Conservation (phyloP, 805 yeast genomes). For the Saccharomycopsis sp. region DNA sequence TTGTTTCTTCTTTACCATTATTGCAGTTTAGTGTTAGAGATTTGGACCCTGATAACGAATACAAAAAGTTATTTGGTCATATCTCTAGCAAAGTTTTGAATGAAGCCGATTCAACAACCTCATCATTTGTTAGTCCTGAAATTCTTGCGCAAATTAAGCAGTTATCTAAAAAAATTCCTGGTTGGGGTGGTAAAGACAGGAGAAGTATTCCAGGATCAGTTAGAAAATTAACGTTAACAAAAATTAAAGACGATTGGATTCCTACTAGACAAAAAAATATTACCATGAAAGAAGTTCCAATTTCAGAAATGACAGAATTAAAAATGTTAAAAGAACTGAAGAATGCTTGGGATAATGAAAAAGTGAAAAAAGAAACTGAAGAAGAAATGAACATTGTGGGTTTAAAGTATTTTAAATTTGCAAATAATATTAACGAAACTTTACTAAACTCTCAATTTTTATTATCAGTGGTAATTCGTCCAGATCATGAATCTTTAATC, state of each 20-base stretch:
- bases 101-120: slow-evolving; percentile 68
- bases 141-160: slow-evolving; percentile 51
- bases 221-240: slow-evolving; percentile 56
- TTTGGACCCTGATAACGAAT: slow-evolving; percentile 71
- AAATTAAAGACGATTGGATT: slow-evolving; percentile 71
- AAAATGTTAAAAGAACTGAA: slow-evolving; percentile 23
- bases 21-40: slow-evolving; percentile 39
- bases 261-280: slow-evolving; percentile 58
- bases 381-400: slow-evolving; percentile 33
- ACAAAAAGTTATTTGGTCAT: slow-evolving; percentile 59
- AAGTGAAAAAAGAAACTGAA: slow-evolving; percentile 29
- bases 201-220: slow-evolving; percentile 64
- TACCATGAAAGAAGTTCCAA: slow-evolving; percentile 38
- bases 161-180: slow-evolving; percentile 43
- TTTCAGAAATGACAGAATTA: slow-evolving; percentile 28
- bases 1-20: slow-evolving; percentile 29
- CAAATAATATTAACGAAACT: slow-evolving; percentile 27
- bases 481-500: slow-evolving; percentile 68
- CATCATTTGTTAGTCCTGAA: slow-evolving; percentile 60
- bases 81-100: slow-evolving; percentile 56
- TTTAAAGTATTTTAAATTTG: slow-evolving; percentile 48
- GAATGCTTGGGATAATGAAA: slow-evolving; percentile 25
- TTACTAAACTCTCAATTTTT: slow-evolving; percentile 38
- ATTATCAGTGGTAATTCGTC: slow-evolving; percentile 56
- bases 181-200: slow-evolving; percentile 80